These are phyloP conservation scores for Pharus latifolius DNA, from an alignment of 176 grass and related monocot genomes.

Conservation along the genomic window DNA sequence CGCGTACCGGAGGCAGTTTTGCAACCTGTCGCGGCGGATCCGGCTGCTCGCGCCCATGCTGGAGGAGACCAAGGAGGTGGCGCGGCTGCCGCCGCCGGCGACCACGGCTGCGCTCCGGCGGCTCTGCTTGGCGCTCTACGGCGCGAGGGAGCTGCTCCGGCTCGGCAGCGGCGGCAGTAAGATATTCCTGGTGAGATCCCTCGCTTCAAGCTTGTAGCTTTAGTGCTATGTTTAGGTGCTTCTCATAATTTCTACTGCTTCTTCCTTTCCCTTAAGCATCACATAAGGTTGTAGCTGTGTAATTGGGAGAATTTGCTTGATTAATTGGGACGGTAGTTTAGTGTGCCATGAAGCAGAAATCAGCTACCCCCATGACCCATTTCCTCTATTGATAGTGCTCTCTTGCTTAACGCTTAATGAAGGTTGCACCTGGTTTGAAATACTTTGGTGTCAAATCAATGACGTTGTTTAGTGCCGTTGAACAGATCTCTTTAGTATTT, in stretches of 20 bases:
- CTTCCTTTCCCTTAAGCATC: not conserved
- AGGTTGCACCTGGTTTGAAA: conserved; percentile 12
- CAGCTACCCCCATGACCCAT: too few relatives aligned
- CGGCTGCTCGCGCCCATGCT: conserved; percentile 85
- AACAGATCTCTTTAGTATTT: conserved; percentile 3
- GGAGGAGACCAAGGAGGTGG: conserved; percentile 80
- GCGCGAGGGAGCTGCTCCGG: conserved; percentile 57
- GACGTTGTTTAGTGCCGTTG: conserved; percentile 19
- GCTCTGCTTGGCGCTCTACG: conserved; percentile 48
- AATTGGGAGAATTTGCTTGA: not conserved
- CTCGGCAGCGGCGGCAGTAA: conserved; percentile 76
- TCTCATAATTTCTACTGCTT: not conserved
- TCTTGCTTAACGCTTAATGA: not conserved
- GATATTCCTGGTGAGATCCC: conserved; percentile 77
- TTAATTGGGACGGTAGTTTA: not conserved
- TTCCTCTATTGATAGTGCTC: not conserved
- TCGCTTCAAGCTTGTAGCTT: conserved; percentile 1
- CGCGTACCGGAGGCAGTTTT: conserved; percentile 74
- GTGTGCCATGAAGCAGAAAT: not conserved
- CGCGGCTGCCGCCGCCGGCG: conserved; percentile 21
- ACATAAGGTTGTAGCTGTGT: not conserved
- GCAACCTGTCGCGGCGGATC: conserved; percentile 86
- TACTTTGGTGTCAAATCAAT: conserved; percentile 35
- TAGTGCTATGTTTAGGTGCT: not conserved
- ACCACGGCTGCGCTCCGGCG: conserved; percentile 27